These are phyloP conservation scores for Pseudozyma pruni DNA, from an alignment of 1,284 basidiomycete species.

Conservation along the genomic window DNA sequence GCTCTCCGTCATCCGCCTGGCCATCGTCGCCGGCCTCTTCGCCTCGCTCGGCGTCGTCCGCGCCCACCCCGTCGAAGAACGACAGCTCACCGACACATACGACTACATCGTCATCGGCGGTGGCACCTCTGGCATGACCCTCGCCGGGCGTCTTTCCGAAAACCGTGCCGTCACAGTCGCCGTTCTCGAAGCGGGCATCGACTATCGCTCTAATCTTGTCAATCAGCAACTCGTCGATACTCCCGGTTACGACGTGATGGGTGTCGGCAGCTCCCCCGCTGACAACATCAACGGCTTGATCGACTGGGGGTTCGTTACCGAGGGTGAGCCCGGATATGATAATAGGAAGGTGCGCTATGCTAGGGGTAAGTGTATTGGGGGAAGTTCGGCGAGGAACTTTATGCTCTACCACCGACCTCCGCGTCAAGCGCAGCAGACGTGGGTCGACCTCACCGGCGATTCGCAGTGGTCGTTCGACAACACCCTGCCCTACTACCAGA, in stretches of 20 bases:
- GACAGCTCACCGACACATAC: conserved; percentile 18
- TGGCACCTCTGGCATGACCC: conserved; percentile 52
- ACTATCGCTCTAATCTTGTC: conserved; percentile 31
- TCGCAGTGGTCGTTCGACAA: conserved; percentile 43
- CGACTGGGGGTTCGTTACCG: conserved; percentile 50
- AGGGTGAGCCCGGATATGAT: conserved; percentile 44
- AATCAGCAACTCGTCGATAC: conserved; percentile 44
- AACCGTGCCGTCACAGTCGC: conserved; percentile 46
- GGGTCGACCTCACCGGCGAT: conserved; percentile 52
- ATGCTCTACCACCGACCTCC: conserved; percentile 56
- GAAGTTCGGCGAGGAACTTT: conserved; percentile 49
- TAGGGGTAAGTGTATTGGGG: conserved; percentile 55
- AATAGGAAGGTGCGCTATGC: conserved; percentile 46
- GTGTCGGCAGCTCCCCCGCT: conserved; percentile 21
- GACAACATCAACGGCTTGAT: conserved; percentile 31
- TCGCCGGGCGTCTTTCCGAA: conserved; percentile 54
- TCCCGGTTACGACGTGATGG: conserved; percentile 44
- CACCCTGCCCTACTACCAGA: conserved; percentile 44
- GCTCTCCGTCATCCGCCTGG: conserved; percentile 9
- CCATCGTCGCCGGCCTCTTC: conserved; percentile 16
- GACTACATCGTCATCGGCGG: conserved; percentile 58
- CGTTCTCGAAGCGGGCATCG: conserved; percentile 57
- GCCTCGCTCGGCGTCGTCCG: conserved; percentile 13
- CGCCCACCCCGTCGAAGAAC: conserved; percentile 5
- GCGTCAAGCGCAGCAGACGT: conserved; percentile 31